Conservation (phyloP, 306 rosid genomes). For the Cercis canadensis region DNA sequence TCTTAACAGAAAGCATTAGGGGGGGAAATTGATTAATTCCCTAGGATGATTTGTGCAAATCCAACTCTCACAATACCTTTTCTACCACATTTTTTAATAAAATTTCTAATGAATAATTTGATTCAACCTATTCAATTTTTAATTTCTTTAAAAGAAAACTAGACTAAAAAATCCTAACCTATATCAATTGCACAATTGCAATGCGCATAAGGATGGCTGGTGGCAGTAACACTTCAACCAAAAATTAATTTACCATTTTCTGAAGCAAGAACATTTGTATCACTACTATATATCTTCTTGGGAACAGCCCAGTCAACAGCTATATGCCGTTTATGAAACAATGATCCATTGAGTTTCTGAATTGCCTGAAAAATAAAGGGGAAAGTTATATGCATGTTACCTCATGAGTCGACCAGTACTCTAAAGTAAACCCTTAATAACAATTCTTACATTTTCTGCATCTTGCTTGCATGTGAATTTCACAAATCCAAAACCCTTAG, state of each 20-base stretch:
- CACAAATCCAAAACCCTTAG: slow-evolving; percentile 95
- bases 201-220: slow-evolving; percentile 20
- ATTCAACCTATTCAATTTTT: not conserved
- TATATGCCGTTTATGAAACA: slow-evolving; percentile 70
- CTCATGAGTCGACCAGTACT: slow-evolving; percentile 25
- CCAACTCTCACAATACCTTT: not conserved
- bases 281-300: slow-evolving; percentile 73
- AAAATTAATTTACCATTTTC: slow-evolving; percentile 60
- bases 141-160: not conserved
- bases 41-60: not conserved
- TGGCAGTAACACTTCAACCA: slow-evolving; percentile 19
- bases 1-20: too few relatives aligned
- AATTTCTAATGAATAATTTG: not conserved
- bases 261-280: slow-evolving; percentile 51
- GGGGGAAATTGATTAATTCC: not conserved
- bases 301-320: slow-evolving; percentile 99
- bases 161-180: slow-evolving; percentile 7
- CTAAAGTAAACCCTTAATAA: slow-evolving; percentile 26
- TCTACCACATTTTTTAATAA: not conserved
- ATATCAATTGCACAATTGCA: not conserved
- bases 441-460: slow-evolving; percentile 76
- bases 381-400: slow-evolving; percentile 29
- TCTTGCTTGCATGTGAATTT: slow-evolving; percentile 88
- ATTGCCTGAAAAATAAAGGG: slow-evolving; percentile 67
- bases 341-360: slow-evolving; percentile 76